Evolutionary conservation across 2,329 filamentous ascomycete genomes (phyloP), one percentile per base, ranked within the genome.

Genomic region (Curvularia sp.): DNA sequence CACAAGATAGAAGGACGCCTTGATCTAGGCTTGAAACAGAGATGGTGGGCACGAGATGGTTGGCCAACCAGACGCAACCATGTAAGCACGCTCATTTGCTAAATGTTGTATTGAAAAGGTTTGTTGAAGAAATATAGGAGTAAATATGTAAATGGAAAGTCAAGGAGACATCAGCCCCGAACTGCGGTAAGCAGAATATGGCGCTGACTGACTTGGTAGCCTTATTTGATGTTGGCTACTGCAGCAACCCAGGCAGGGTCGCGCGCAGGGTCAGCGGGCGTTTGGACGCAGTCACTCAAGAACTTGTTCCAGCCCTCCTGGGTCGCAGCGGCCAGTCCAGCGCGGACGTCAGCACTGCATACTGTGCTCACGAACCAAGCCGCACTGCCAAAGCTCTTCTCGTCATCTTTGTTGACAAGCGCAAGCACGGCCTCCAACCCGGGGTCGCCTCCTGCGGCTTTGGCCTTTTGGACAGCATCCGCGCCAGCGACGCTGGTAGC

Each of bases 341-440:
- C 39, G 51, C 81, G 74, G 25, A 84, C 77, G n/a, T 67, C 72
- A 0, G 68, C 66, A 1, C 64, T 69, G 69, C 87, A 89, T 70
- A 87, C 79, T 0, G 79, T 83, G 12, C 73, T 81, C 49, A 88
- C 69, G 68, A 84, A 89, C 87, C 87, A 89, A 7, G 85, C 83
- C 2, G 82, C 87, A 13, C 80, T 83, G 0, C 79, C 86, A 69
- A 88, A 89, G 50, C 82, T 81, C 21, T 80, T 73, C 49, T 83
- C 80, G n/a, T 71, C 69, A 15, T 68, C 65, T 0, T 71, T 69
- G 38, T 83, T 78, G 18, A 89, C 79, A 46, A 87, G 70, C 21
- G 77, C 80, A 3, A 87, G 74, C 1, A 87, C 77, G 13, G 77
- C 80, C 0, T 78, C 73, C 18, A 64, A 23, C 32, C 61, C 66